A percentile compares a stretch with the other conserved stretches of the same genome.
Evolutionary conservation across 257 asterid species (phyloP).

Genomic region (Gentiana macrophylla): DNA sequence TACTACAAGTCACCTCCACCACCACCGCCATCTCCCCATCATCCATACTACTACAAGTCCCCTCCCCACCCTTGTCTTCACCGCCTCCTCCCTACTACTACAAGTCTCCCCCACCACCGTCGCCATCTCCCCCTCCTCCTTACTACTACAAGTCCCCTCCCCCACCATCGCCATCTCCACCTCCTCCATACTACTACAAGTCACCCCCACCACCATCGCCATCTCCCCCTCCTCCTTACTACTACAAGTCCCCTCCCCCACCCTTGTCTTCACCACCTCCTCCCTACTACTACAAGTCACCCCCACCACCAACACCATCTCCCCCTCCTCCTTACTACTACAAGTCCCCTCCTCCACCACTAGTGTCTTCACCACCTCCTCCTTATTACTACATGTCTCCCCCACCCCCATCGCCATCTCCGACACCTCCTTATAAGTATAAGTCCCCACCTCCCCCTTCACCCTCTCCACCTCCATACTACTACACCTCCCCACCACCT

Average conservation of each 20-base stretch:
- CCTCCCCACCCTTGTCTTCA: constrained; percentile 12
- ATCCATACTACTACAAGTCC: neutral
- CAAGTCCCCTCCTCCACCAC: constrained; percentile 22
- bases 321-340: constrained; percentile 11
- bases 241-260: constrained; percentile 17
- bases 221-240: constrained; percentile 11
- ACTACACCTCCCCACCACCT: constrained; percentile 24
- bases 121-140: constrained; percentile 18
- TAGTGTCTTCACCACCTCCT: constrained; percentile 15
- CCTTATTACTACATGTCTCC: constrained; percentile 9
- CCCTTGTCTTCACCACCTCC: constrained; percentile 24
- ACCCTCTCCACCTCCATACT: constrained; percentile 18
- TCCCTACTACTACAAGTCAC: constrained; percentile 47
- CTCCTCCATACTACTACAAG: constrained; percentile 48
- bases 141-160: constrained; percentile 20
- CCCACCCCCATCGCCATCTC: constrained; percentile 14
- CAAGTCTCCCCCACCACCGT: constrained; percentile 50
- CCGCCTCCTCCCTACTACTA: constrained; percentile 47
- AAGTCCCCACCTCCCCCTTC: constrained; percentile 26
- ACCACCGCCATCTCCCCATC: constrained; percentile 26
- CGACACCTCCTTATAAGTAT: constrained; percentile 23
- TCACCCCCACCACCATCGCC: constrained; percentile 49
- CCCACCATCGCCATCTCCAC: constrained; percentile 3
- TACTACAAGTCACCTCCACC: constrained; percentile 56
- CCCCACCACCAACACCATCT: constrained; percentile 24